Percentiles rank a stretch among this genome's conserved stretches.
These are phyloP conservation scores for Penicillium goetzii DNA, from an alignment of 495 filamentous ascomycete species.

Conservation along the genomic window DNA sequence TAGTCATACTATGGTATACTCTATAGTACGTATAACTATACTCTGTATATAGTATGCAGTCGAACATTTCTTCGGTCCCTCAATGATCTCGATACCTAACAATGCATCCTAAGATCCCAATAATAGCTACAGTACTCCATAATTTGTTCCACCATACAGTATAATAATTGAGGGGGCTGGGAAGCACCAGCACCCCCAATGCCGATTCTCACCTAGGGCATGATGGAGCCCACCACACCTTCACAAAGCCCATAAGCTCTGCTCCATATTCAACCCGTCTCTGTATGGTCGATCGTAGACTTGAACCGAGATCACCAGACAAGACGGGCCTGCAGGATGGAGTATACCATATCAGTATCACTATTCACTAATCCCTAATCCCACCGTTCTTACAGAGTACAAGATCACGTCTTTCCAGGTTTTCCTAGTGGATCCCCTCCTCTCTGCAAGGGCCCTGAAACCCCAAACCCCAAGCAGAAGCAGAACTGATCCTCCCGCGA, in stretches of 20 bases:
- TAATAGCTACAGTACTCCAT: not conserved
- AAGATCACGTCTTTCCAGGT: not conserved
- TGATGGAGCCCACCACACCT: not conserved
- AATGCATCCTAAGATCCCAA: not conserved
- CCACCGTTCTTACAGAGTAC: not conserved
- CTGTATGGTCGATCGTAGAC: conserved; percentile 11
- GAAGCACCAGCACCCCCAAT: not conserved
- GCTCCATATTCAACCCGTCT: not conserved
- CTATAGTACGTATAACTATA: not conserved
- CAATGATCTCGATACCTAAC: not conserved
- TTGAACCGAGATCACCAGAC: conserved; percentile 4
- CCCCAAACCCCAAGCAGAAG: not conserved
- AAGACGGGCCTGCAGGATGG: not conserved
- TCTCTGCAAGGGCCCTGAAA: conserved; percentile 20
- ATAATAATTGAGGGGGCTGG: conserved; percentile 5
- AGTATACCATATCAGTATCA: not conserved
- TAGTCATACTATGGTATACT: not conserved
- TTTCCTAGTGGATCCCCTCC: not conserved
- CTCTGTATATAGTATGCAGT: not conserved
- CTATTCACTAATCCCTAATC: not conserved
- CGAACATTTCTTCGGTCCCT: not conserved
- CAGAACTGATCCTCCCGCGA: conserved; percentile 22
- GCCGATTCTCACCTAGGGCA: not conserved
- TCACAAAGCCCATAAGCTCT: not conserved
- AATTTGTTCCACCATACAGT: not conserved